Evolutionary conservation across 257 asterid genomes (phyloP).

Genomic region (Solanum piurae): DNA sequence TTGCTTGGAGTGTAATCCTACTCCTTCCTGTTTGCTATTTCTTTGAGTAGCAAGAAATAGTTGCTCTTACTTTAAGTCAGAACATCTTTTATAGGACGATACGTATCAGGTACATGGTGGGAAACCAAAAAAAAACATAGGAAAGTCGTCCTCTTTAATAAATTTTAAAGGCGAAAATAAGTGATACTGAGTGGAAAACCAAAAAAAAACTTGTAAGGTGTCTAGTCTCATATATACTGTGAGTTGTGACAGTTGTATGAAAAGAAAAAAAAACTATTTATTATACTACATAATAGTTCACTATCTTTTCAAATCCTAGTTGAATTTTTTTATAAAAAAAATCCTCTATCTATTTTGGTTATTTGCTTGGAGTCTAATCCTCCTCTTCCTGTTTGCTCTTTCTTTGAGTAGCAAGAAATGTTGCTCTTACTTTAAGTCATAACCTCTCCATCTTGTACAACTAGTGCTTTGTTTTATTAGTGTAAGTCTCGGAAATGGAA

Average conservation of each 20-base stretch:
- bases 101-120: neutral
- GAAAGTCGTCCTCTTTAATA: neutral
- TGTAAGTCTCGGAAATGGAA: neutral
- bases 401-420: neutral
- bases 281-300: neutral
- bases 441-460: neutral
- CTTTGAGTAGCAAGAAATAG: neutral
- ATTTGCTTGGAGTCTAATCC: neutral
- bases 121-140: neutral
- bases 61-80: neutral
- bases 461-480: neutral
- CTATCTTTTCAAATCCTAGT: neutral
- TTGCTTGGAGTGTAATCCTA: neutral
- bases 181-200: neutral
- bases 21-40: neutral
- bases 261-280: neutral
- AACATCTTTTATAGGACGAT: neutral
- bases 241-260: neutral
- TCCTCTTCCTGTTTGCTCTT: neutral
- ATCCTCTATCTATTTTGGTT: neutral
- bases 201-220: neutral
- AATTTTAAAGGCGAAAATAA: neutral
- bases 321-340: too few species aligned
- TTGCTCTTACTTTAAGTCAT: neutral
- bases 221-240: neutral